Evolutionary conservation across 805 yeast species (phyloP).

Genomic region (Saccharomycopsis fodiens): DNA sequence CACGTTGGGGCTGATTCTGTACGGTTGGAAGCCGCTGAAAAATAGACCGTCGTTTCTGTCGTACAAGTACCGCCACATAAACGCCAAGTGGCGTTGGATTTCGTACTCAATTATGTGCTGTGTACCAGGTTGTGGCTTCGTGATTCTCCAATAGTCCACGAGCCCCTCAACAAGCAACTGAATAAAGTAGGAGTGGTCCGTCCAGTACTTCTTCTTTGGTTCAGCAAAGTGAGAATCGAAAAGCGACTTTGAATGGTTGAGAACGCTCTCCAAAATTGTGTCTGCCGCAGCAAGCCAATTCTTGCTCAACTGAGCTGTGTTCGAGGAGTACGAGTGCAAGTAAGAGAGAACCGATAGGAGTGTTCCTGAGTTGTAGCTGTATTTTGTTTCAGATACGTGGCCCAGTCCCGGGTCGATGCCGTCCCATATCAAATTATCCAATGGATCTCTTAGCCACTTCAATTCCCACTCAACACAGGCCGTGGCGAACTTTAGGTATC

Average conservation of each 20-base stretch:
- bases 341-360: constrained; percentile 48
- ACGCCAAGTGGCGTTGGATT: constrained; percentile 41
- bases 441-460: constrained; percentile 38
- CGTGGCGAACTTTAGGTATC: constrained; percentile 44
- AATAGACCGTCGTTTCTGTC: constrained; percentile 47
- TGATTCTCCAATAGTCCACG: constrained; percentile 45
- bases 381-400: constrained; percentile 31
- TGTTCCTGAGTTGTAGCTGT: constrained; percentile 63
- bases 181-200: constrained; percentile 54
- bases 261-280: constrained; percentile 34
- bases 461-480: constrained; percentile 50
- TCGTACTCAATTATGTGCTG: constrained; percentile 32
- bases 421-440: constrained; percentile 45
- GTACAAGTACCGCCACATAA: constrained; percentile 43
- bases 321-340: constrained; percentile 42
- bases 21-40: constrained; percentile 45
- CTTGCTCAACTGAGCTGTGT: constrained; percentile 41
- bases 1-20: constrained; percentile 36
- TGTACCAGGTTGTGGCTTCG: constrained; percentile 22
- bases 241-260: constrained; percentile 41
- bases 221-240: constrained; percentile 51
- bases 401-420: constrained; percentile 38
- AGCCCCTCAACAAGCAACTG: constrained; percentile 61
- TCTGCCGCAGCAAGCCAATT: constrained; percentile 35
- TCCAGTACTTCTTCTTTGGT: constrained; percentile 45